Conservation (phyloP, 148 eudicot species). For the Pouteria glomerata region DNA sequence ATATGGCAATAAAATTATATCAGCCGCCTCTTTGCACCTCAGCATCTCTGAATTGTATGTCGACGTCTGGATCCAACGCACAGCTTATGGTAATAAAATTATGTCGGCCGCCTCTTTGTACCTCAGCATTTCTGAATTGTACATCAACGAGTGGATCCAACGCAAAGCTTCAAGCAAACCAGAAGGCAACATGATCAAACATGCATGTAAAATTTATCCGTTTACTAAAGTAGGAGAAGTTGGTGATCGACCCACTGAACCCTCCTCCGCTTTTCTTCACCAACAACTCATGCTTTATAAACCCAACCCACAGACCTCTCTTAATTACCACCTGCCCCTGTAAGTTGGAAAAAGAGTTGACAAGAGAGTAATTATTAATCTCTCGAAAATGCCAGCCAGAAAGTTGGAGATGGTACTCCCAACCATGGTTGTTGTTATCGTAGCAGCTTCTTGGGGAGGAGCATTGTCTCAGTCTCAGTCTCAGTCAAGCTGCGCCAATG, state of each 20-base stretch:
- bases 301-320: not conserved
- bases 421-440: slow-evolving; percentile 15
- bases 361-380: not conserved
- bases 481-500: slow-evolving; percentile 31
- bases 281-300: not conserved
- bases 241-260: slow-evolving; percentile 20
- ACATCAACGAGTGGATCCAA: too few relatives aligned
- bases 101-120: too few relatives aligned
- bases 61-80: too few relatives aligned
- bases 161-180: slow-evolving; percentile 3
- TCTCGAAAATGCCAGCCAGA: too few relatives aligned
- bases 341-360: not conserved
- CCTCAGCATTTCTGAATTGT: too few relatives aligned
- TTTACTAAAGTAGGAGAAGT: slow-evolving; percentile 14
- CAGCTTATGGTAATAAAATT: too few relatives aligned
- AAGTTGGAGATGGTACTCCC: not conserved
- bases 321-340: too few relatives aligned
- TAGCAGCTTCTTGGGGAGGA: slow-evolving; percentile 13
- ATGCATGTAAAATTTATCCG: not conserved
- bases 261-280: not conserved
- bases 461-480: too few relatives aligned
- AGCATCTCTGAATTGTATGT: not conserved
- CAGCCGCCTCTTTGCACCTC: not conserved
- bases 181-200: slow-evolving; percentile 1
- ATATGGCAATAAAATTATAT: not conserved